Conservation (phyloP, 192 early-diverging fungal genomes). For the Thamnidium elegans region DNA sequence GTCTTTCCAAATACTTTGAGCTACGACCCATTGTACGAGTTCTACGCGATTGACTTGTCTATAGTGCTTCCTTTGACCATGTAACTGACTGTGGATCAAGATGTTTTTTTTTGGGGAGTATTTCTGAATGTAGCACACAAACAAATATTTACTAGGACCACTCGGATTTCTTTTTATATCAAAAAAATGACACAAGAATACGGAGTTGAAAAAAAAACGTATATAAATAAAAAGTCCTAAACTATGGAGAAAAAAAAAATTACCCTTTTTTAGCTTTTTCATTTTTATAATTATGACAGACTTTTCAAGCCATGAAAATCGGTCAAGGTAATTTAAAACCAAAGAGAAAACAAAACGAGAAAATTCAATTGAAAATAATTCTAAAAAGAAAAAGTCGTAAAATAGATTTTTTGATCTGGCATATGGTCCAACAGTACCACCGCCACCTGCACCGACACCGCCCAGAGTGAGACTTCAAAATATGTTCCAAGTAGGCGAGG, state of each 20-base stretch:
- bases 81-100: too few species aligned
- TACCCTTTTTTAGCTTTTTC: neutral
- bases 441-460: neutral
- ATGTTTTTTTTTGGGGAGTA: too few species aligned
- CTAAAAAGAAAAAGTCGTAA: neutral
- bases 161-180: neutral
- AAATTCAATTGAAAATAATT: neutral
- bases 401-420: conserved; percentile 10
- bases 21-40: too few species aligned
- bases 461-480: neutral
- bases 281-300: neutral
- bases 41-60: too few species aligned
- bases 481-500: neutral
- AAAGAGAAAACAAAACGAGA: neutral
- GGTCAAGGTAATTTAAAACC: neutral
- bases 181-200: neutral
- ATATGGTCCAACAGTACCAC: neutral
- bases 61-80: too few species aligned
- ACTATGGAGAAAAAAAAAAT: neutral
- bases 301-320: neutral
- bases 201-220: neutral
- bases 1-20: too few species aligned
- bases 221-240: neutral
- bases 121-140: neutral
- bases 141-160: neutral